Conservation (phyloP, 345 rosid genomes). For the Brassica rapa region DNA sequence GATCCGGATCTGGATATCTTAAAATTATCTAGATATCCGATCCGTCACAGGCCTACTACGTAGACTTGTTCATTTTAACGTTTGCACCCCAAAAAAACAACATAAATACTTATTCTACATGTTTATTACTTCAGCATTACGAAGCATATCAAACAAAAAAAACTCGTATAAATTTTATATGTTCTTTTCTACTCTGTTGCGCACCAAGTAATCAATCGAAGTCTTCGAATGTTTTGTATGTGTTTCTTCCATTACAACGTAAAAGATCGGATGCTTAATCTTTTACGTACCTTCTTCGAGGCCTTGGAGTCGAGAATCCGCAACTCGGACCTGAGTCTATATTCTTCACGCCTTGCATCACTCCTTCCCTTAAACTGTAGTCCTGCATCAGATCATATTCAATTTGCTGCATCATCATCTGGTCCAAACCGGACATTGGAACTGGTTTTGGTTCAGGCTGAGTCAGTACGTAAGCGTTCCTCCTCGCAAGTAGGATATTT, state of each 20-base stretch:
- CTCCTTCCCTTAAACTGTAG: neutral
- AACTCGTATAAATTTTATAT: neutral
- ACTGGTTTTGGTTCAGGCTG: neutral
- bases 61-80: neutral
- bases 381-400: neutral
- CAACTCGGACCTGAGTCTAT: neutral
- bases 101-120: neutral
- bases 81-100: neutral
- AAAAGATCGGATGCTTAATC: neutral
- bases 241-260: neutral
- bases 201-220: neutral
- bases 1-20: too few relatives aligned
- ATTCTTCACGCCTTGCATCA: neutral
- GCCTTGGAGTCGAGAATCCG: neutral
- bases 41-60: too few relatives aligned
- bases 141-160: neutral
- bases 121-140: neutral
- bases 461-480: neutral
- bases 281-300: conserved; percentile 1
- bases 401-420: neutral
- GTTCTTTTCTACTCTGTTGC: neutral
- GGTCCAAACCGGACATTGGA: neutral
- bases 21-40: too few relatives aligned
- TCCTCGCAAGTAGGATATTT: neutral
- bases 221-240: neutral